phyloP scores from a whole-genome alignment of 192 early-diverging fungal species.

The Jimgerdemannia flammicorona region DNA sequence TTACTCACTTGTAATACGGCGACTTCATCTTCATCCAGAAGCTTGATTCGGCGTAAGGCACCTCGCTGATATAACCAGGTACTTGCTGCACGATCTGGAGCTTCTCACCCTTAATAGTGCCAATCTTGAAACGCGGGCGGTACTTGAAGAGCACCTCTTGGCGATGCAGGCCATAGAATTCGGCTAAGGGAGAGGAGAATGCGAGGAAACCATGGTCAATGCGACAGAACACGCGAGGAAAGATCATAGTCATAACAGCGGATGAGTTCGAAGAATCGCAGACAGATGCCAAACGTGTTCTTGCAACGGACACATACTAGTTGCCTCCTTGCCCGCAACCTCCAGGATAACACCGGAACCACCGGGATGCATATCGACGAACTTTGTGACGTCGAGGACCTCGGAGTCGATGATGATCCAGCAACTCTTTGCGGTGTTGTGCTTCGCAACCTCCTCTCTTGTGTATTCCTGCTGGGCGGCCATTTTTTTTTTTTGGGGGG shows the following conservation, averaged over 20 bases:
- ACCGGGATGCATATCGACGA: conserved; percentile 55
- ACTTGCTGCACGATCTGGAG: conserved; percentile 22
- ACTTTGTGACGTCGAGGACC: conserved; percentile 57
- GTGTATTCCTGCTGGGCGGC: conserved; percentile 11
- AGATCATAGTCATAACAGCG: background rate
- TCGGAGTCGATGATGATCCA: conserved; percentile 61
- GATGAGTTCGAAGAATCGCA: background rate
- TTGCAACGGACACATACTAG: conserved; percentile 11
- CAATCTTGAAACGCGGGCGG: conserved; percentile 59
- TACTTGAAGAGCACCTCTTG: conserved; percentile 66
- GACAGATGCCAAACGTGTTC: background rate
- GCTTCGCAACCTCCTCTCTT: conserved; percentile 26
- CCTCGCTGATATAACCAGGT: conserved; percentile 59
- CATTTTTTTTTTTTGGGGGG: background rate
- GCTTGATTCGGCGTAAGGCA: conserved; percentile 77
- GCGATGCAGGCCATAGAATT: conserved; percentile 33
- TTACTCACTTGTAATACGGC: conserved; percentile 32
- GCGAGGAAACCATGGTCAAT: background rate
- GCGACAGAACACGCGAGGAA: background rate
- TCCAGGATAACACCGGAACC: conserved; percentile 60
- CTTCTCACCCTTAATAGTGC: conserved; percentile 50
- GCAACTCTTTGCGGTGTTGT: conserved; percentile 22
- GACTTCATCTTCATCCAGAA: conserved; percentile 43
- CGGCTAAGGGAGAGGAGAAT: conserved; percentile 2
- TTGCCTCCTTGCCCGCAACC: conserved; percentile 80